Percentiles rank a stretch among this genome's conserved stretches.
phyloP scores from a whole-genome alignment of 2,329 filamentous ascomycete genomes.

The Zasmidium cellare region DNA sequence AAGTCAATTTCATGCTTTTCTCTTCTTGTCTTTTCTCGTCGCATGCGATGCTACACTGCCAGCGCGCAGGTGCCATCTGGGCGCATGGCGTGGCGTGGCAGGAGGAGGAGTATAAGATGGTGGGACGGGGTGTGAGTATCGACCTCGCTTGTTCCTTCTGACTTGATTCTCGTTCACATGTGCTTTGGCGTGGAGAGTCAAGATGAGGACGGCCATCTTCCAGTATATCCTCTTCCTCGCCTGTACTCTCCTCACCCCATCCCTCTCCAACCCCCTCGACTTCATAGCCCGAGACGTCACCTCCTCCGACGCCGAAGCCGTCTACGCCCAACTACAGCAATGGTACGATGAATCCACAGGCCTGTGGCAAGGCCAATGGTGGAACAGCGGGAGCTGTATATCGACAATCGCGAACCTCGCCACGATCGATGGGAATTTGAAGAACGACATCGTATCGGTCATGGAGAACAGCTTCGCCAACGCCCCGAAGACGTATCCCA shows the following conservation, averaged over 20 bases:
- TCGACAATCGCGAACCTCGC: constrained; percentile 2
- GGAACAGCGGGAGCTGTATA: constrained; percentile 4
- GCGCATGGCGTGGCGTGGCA: no score
- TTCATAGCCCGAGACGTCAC: constrained; percentile 3
- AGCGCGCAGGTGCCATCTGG: not conserved
- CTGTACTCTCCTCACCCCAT: no score
- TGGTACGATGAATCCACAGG: constrained; percentile 6
- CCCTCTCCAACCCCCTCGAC: no score
- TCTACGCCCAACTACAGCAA: constrained; percentile 6
- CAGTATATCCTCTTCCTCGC: no score
- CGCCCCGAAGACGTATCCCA: not conserved
- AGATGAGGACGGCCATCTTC: no score
- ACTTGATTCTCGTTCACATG: no score
- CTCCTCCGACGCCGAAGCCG: not conserved
- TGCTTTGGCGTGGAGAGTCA: no score
- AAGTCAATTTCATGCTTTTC: not conserved
- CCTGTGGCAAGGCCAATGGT: constrained; percentile 6
- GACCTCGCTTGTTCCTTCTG: no score
- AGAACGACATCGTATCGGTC: not conserved
- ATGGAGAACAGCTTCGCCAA: not conserved
- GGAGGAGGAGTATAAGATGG: not conserved
- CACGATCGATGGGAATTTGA: not conserved
- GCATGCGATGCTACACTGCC: not conserved
- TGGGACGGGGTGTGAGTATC: no score
- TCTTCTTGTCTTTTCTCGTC: not conserved